Evolutionary conservation across 495 filamentous ascomycete genomes (phyloP).

Genomic region (Chaetomidium leptoderma): DNA sequence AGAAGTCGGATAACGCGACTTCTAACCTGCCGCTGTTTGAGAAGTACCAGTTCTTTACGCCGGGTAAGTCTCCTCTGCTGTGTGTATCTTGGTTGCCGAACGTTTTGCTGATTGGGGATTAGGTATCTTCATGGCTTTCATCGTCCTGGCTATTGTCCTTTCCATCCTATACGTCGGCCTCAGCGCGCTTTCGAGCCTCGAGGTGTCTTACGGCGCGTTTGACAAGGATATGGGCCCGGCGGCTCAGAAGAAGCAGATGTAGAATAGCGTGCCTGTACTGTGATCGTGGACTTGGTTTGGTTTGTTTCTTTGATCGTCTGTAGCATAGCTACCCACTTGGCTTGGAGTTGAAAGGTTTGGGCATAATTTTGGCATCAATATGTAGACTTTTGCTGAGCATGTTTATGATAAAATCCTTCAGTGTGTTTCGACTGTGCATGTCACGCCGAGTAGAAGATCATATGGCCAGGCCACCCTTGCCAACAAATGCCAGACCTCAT

Average conservation of each 20-base stretch:
- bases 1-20: constrained; percentile 26
- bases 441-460: not conserved
- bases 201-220: constrained; percentile 90
- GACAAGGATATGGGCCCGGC: constrained; percentile 89
- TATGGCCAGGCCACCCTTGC: too few relatives aligned
- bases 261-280: constrained; percentile 11
- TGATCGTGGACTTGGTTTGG: not conserved
- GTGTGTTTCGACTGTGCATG: not conserved
- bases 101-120: not conserved
- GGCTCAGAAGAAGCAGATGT: constrained; percentile 80
- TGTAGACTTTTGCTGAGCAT: constrained; percentile 12
- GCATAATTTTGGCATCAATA: constrained; percentile 14
- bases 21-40: constrained; percentile 65
- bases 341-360: constrained; percentile 20
- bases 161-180: constrained; percentile 74
- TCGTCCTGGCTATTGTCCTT: constrained; percentile 59
- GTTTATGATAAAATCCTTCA: too few relatives aligned
- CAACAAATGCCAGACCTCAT: too few relatives aligned
- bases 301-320: constrained; percentile 16
- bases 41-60: constrained; percentile 85
- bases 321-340: constrained; percentile 16
- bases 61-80: constrained; percentile 39
- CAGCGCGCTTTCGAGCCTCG: constrained; percentile 66
- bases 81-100: too few relatives aligned
- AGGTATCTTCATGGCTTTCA: constrained; percentile 73